Percentiles rank a stretch among this genome's conserved stretches.
Conservation (phyloP, 305 asterid species). For the Ruellia speciosa region DNA sequence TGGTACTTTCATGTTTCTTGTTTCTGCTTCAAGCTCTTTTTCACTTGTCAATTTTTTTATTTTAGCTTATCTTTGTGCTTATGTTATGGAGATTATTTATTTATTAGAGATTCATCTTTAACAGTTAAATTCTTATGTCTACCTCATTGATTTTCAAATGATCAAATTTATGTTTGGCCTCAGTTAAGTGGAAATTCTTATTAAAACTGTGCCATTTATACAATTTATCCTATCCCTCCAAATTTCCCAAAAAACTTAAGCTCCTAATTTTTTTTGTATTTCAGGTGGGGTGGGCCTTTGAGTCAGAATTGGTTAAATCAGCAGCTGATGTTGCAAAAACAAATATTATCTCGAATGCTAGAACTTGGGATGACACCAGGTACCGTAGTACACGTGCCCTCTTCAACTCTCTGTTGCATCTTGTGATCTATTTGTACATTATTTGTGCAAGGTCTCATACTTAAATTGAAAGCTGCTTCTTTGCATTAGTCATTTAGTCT, state of each 20-base stretch:
- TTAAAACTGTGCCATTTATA: conserved; percentile 1
- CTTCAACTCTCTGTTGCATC: not conserved
- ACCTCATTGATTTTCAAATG: too few relatives aligned
- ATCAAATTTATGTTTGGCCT: not conserved
- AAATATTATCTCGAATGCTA: conserved; percentile 76
- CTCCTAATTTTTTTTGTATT: conserved; percentile 19
- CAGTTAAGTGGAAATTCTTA: conserved; percentile 1
- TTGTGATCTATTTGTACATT: not conserved
- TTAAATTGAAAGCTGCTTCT: conserved; percentile 2
- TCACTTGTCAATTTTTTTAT: too few relatives aligned
- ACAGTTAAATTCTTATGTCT: too few relatives aligned
- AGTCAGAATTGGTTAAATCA: conserved; percentile 74
- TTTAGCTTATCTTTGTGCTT: too few relatives aligned
- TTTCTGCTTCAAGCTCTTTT: too few relatives aligned
- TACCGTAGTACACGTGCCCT: conserved; percentile 22
- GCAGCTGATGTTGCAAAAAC: conserved; percentile 71
- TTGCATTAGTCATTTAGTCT: not conserved
- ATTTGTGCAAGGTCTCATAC: conserved; percentile 8
- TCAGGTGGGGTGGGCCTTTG: conserved; percentile 98
- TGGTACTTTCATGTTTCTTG: too few relatives aligned
- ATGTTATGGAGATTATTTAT: too few relatives aligned
- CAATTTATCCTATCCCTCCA: not conserved
- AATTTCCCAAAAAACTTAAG: conserved; percentile 13
- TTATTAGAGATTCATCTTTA: too few relatives aligned
- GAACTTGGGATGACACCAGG: conserved; percentile 99